A percentile compares a stretch with the other conserved stretches of the same genome.
Conservation (phyloP, 306 rosid genomes). For the Calophaca sinica region DNA sequence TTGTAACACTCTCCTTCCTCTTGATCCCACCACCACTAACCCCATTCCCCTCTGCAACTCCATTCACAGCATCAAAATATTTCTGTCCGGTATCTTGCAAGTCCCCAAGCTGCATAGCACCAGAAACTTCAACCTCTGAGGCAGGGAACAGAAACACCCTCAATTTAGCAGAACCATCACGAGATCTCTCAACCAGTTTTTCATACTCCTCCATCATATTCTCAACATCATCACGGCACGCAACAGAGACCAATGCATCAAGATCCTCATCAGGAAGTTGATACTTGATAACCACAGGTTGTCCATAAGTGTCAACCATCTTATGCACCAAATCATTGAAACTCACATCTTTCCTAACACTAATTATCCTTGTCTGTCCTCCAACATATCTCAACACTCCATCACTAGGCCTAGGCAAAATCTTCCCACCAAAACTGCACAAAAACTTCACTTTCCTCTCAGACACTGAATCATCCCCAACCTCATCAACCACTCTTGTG, state of each 20-base stretch:
- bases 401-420: too few relatives aligned
- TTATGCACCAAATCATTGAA: slow-evolving; percentile 70
- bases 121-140: slow-evolving; percentile 65
- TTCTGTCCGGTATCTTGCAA: slow-evolving; percentile 68
- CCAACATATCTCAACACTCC: slow-evolving; percentile 93
- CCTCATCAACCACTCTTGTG: slow-evolving; percentile 55
- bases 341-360: slow-evolving; percentile 74
- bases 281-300: slow-evolving; percentile 77
- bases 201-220: slow-evolving; percentile 95
- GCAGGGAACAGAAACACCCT: slow-evolving; percentile 80
- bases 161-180: slow-evolving; percentile 79
- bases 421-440: too few relatives aligned
- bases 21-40: slow-evolving; percentile 48
- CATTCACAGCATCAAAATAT: slow-evolving; percentile 90
- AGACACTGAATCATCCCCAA: slow-evolving; percentile 59
- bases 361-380: slow-evolving; percentile 87
- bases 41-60: slow-evolving; percentile 57
- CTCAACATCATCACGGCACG: slow-evolving; percentile 87
- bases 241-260: slow-evolving; percentile 84
- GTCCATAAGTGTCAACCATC: slow-evolving; percentile 78
- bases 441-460: slow-evolving; percentile 57
- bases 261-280: slow-evolving; percentile 96
- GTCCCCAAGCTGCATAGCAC: slow-evolving; percentile 57
- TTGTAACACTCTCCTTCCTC: slow-evolving; percentile 71
- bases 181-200: slow-evolving; percentile 71